Evolutionary conservation across 768 basidiomycete genomes (phyloP).

Genomic region (Tylopilus cervinicoccineus): DNA sequence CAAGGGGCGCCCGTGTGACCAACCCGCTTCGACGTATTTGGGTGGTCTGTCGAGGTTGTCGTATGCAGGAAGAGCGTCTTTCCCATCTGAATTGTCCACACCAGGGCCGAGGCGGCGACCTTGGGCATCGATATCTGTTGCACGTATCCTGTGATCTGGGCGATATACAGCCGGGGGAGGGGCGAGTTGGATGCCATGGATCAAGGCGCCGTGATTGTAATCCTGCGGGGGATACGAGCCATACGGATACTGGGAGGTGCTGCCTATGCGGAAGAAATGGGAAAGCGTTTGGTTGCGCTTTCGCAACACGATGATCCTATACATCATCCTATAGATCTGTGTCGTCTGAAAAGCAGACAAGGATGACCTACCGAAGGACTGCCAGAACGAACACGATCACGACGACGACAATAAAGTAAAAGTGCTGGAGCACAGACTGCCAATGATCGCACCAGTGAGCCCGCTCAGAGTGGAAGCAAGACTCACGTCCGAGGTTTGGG

Average conservation of each 20-base stretch:
- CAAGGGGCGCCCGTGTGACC: conserved; percentile 2
- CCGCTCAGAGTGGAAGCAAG: background rate
- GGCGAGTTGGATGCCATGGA: conserved; percentile 15
- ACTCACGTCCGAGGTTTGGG: conserved; percentile 15
- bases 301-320: conserved; percentile 23
- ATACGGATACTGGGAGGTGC: background rate
- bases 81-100: conserved; percentile 35
- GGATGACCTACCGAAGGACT: conserved; percentile 16
- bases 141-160: conserved; percentile 25
- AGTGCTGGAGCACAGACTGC: conserved; percentile 20
- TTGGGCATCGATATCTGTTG: conserved; percentile 36
- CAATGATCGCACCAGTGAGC: background rate
- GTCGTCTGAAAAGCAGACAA: background rate
- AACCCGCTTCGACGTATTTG: conserved; percentile 34
- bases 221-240: conserved; percentile 1
- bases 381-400: conserved; percentile 15
- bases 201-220: conserved; percentile 4
- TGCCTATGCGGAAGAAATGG: conserved; percentile 19
- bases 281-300: conserved; percentile 14
- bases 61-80: conserved; percentile 48
- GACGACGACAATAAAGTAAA: conserved; percentile 22
- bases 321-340: conserved; percentile 6
- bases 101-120: conserved; percentile 36
- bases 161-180: conserved; percentile 21
- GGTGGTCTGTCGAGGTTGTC: conserved; percentile 44